Evolutionary conservation across 2,329 filamentous ascomycete species (phyloP), one percentile per base, ranked within the genome.

Genomic region (Trichoderma semiorbis): DNA sequence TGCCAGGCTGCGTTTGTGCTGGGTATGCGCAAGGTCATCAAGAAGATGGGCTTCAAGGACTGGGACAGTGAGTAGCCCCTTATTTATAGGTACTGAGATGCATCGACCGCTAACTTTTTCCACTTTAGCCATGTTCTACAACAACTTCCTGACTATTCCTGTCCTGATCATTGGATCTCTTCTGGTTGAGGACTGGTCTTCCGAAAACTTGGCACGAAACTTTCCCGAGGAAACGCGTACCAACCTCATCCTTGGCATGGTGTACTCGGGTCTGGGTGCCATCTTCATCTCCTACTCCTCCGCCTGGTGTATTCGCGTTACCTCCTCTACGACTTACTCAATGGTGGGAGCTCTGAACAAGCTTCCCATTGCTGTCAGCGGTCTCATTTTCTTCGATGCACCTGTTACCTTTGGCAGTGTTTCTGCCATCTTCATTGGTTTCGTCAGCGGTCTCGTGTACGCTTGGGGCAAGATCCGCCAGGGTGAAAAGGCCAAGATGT

Each of bases 251-350:
- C 84, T 92, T 73, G 93, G 95, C 79, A 98, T 98, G 93, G 85
- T 98, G 78, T 92, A 98, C 83, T 98, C 96, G 6, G 96, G 96
- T 73, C 87, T 98, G 69, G 95, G 91, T 43, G 93, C 95, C 65
- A 95, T 98, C 79, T 97, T 98, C 84, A 99, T 99, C 82, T 98
- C 95, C n/a, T 99, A 99, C 88, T 97, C 94, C 79, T 98, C 95
- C 18, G 96, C 96, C 47, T 99, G 96, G 96, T 98, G 96, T 80
- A 97, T 99, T 75, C 95, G 96, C 76, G 93, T 97, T 75, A 98
- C 96, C 8, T 97, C 95, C 0, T 98, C 95, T 21, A 99, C 96
- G 10, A 99, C 96, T 2, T 99, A 98, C 86, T 97, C 93, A 34
- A 98, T 99, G 95, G 96, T 98, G 71, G 96, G 96, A 74, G 94